Conservation (phyloP, 192 early-diverging fungal genomes). For the Glomus cerebriforme region DNA sequence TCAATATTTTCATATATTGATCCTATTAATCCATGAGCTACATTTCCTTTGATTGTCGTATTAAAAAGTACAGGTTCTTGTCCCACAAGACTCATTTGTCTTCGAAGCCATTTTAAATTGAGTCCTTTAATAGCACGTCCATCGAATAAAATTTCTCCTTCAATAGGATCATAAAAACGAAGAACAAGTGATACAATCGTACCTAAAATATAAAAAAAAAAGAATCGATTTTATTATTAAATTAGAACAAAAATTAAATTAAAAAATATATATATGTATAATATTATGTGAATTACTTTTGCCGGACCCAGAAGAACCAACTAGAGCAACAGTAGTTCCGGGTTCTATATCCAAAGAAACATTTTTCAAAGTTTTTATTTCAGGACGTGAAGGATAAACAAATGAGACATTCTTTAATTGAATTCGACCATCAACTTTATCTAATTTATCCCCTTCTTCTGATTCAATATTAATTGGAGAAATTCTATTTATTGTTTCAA, state of each 20-base stretch:
- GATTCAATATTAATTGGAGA: constrained; percentile 72
- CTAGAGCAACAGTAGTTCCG: constrained; percentile 79
- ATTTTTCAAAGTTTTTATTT: constrained; percentile 58
- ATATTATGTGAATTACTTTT: constrained; percentile 46
- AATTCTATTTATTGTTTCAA: constrained; percentile 77
- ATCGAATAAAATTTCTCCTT: constrained; percentile 42
- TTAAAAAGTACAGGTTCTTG: constrained; percentile 63
- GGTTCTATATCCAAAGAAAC: constrained; percentile 49
- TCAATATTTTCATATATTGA: constrained; percentile 5
- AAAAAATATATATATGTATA: no score
- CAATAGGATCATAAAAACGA: constrained; percentile 45
- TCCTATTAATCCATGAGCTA: constrained; percentile 26
- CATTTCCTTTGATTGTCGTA: constrained; percentile 49
- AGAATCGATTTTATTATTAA: no score
- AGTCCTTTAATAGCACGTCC: background rate
- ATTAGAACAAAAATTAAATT: background rate
- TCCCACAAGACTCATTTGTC: constrained; percentile 73
- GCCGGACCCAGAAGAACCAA: constrained; percentile 81
- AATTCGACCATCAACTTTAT: constrained; percentile 48
- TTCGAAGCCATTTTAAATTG: constrained; percentile 63
- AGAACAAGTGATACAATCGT: constrained; percentile 42
- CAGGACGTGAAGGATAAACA: constrained; percentile 63
- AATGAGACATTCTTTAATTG: constrained; percentile 51
- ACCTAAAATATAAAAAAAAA: background rate
- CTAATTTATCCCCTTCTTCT: constrained; percentile 47